These are phyloP conservation scores for Globisporangium perplexum DNA, from an alignment of 352 stramenopile genomes.

Conservation along the genomic window DNA sequence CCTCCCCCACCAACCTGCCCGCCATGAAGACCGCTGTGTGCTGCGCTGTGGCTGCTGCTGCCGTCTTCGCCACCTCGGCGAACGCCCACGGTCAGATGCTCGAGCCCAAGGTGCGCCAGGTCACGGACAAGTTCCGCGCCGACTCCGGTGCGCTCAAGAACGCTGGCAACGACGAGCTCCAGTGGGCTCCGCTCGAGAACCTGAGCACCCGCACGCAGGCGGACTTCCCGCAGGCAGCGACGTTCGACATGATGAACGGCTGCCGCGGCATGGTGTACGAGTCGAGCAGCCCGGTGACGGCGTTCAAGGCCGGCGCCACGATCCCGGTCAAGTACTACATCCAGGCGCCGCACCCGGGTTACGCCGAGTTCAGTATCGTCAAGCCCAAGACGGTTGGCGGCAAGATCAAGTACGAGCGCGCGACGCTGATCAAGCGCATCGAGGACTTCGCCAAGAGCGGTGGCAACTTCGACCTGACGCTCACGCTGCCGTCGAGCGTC, in stretches of 20 bases:
- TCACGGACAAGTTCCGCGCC: conserved; percentile 28
- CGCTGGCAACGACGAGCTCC: conserved; percentile 45
- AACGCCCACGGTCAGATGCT: conserved; percentile 19
- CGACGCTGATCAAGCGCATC: conserved; percentile 27
- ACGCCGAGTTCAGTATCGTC: conserved; percentile 46
- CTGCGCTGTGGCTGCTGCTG: no score
- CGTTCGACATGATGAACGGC: conserved; percentile 56
- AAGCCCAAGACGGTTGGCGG: conserved; percentile 38
- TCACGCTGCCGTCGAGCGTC: conserved; percentile 8
- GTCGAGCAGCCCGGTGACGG: conserved; percentile 30
- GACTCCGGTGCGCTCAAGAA: conserved; percentile 38
- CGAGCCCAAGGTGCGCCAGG: conserved; percentile 10
- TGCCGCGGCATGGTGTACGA: conserved; percentile 57
- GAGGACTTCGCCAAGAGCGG: conserved; percentile 35
- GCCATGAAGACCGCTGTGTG: no score
- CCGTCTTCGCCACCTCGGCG: not conserved
- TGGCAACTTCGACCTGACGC: conserved; percentile 14
- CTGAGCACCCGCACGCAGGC: conserved; percentile 41
- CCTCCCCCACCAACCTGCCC: no score
- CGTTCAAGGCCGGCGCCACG: conserved; percentile 28
- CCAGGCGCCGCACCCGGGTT: conserved; percentile 49
- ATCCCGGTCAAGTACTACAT: conserved; percentile 48
- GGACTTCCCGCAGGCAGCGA: conserved; percentile 28
- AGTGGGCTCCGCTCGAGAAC: conserved; percentile 49
- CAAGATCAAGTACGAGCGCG: conserved; percentile 39